Evolutionary conservation across 768 basidiomycete species (phyloP).

Genomic region (Lentinula lateritia): DNA sequence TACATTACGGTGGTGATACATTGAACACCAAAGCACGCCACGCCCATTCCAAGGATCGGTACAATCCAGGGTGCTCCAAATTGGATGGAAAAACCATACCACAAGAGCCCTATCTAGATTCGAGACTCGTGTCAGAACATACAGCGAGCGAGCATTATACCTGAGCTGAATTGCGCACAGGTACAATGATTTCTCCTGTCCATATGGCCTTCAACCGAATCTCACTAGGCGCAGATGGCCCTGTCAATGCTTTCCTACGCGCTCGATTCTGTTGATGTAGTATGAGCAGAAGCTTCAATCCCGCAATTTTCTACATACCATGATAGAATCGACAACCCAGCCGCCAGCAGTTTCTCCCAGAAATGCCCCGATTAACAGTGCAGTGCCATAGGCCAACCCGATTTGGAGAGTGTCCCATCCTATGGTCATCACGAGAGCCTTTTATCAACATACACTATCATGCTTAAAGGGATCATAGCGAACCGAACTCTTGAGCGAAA

Average conservation of each 20-base stretch:
- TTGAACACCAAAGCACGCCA: slow-evolving; percentile 2
- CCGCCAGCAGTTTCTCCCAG: slow-evolving; percentile 4
- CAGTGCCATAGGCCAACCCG: neutral
- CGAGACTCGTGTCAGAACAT: neutral
- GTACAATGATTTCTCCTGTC: slow-evolving; percentile 5
- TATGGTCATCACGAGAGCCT: neutral
- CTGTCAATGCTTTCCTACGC: neutral
- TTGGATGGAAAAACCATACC: slow-evolving; percentile 4
- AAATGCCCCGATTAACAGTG: slow-evolving; percentile 1
- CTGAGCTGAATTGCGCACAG: neutral
- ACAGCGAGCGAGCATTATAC: neutral
- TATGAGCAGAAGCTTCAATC: too few relatives aligned
- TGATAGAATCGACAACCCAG: slow-evolving; percentile 1
- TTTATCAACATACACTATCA: neutral
- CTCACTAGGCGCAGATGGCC: neutral
- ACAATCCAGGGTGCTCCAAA: slow-evolving; percentile 4
- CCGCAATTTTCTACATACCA: neutral
- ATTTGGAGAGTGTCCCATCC: slow-evolving; percentile 3
- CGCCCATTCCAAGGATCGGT: slow-evolving; percentile 2
- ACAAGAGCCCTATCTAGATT: neutral
- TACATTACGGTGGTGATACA: slow-evolving; percentile 5
- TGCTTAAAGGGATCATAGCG: neutral
- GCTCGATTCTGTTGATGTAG: neutral
- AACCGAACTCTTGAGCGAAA: slow-evolving; percentile 3
- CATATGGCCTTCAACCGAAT: slow-evolving; percentile 4